These are phyloP conservation scores for Fusarium beomiforme DNA, from an alignment of 2,329 filamentous ascomycete species.

Conservation along the genomic window DNA sequence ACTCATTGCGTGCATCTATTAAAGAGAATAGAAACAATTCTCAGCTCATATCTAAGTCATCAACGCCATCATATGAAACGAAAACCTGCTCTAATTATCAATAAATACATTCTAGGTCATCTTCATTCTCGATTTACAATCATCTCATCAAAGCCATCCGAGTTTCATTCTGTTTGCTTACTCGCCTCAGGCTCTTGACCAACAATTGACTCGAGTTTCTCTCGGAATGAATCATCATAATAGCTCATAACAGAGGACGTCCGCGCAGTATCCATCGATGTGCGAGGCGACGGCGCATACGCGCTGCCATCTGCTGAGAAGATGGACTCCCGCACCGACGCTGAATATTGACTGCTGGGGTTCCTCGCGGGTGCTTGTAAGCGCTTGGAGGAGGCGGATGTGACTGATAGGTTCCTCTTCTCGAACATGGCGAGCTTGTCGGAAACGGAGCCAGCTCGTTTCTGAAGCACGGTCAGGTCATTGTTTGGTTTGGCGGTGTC, in stretches of 20 bases:
- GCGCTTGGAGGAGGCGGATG: neutral
- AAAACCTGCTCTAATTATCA: neutral
- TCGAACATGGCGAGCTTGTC: slow-evolving; percentile 29
- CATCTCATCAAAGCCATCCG: neutral
- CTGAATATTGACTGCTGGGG: slow-evolving; percentile 2
- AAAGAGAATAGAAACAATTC: neutral
- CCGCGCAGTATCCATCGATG: slow-evolving; percentile 15
- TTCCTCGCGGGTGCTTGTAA: neutral
- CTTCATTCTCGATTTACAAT: neutral
- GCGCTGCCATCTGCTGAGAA: slow-evolving; percentile 14
- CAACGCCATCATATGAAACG: neutral
- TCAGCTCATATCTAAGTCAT: neutral
- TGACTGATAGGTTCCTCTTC: slow-evolving; percentile 3
- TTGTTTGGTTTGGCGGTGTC: neutral
- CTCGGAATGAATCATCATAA: slow-evolving; percentile 24
- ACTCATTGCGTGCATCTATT: neutral
- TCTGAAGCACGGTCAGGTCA: neutral
- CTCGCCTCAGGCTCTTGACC: slow-evolving; percentile 4
- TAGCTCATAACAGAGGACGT: slow-evolving; percentile 25
- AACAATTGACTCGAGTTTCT: slow-evolving; percentile 24
- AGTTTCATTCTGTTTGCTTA: neutral
- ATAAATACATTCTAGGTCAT: neutral
- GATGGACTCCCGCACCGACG: slow-evolving; percentile 4
- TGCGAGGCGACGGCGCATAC: slow-evolving; percentile 5
- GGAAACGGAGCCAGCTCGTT: slow-evolving; percentile 19